A percentile compares a stretch with the other conserved stretches of the same genome.
These are phyloP conservation scores for Solanum stenotomum DNA, from an alignment of 257 asterid genomes.

Conservation along the genomic window DNA sequence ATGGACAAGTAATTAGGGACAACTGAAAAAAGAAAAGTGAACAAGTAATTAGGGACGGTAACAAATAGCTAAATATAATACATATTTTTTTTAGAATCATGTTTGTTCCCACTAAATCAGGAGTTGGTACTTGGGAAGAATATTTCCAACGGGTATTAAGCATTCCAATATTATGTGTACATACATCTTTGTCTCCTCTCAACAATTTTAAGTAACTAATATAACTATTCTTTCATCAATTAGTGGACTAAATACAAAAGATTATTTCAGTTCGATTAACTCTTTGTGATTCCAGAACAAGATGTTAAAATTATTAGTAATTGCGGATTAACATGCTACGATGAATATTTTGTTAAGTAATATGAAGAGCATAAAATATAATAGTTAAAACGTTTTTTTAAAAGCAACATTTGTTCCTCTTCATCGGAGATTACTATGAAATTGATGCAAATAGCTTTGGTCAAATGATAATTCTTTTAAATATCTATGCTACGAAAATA, in stretches of 20 bases:
- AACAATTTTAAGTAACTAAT: neutral
- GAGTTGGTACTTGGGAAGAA: neutral
- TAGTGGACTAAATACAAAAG: neutral
- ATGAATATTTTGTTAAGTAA: neutral
- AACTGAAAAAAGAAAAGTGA: too few relatives aligned
- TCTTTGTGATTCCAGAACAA: neutral
- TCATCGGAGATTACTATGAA: neutral
- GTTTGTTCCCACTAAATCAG: neutral
- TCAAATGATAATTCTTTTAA: neutral
- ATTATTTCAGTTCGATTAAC: neutral
- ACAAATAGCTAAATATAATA: neutral
- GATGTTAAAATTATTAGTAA: neutral
- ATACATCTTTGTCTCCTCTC: neutral
- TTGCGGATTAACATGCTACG: neutral
- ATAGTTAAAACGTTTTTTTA: neutral
- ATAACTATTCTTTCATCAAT: neutral
- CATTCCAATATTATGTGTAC: neutral
- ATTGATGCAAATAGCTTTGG: neutral
- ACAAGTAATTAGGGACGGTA: neutral
- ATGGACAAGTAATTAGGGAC: too few relatives aligned
- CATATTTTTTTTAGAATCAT: neutral
- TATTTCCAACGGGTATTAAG: neutral
- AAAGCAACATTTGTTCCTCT: neutral
- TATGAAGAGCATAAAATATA: neutral
- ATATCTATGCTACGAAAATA: neutral